Base-by-base conservation (phyloP, 768 basidiomycete species). In the Coprinopsis sp. region DNA sequence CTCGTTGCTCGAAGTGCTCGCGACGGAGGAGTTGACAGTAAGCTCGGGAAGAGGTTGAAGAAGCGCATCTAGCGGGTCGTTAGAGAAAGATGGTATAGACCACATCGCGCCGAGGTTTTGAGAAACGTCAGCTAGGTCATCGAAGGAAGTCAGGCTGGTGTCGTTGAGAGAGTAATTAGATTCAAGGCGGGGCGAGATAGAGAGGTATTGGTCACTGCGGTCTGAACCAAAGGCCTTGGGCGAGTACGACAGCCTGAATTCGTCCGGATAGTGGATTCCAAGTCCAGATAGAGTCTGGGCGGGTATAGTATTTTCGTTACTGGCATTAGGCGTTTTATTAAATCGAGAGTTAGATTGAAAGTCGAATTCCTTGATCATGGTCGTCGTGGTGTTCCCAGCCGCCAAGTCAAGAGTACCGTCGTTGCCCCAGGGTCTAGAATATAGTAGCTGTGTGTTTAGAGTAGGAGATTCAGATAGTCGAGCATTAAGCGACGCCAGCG, bases 271-370 rank as follows among this genome's bases (percentile, higher is more conserved):
- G 29, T 49, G 47, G 41, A 68, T 64, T 6, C 67, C 67, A 30
- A 68, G 58, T 14, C 64, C 62, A 38, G 62, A 49, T 13, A 61
- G 58, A 37, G 59, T 44, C 14, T 51, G 50, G 12, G 37, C 16
- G 24, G 52, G 27, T 14, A 7, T 34, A 25, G 46, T 49, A 47
- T 22, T 51, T 37, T 36, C 28, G 39, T 31, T 48, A 37, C n/a
- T 51, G n/a, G n/a, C n/a, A 34, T 23, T 46, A 37, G 31, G 30
- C 36, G 46, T 47, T 38, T 18, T 41, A 41, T 36, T 61, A 54
- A 37, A 58, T 49, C 22, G 51, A 3, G 47, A 60, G 48, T 69
- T 72, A 29, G 70, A 68, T 49, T 69, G 68, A 47, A 66, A 68
- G 24, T 69, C 65, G 37, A 58, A 55, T 47, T 21, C 47, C 50